Evolutionary conservation across 768 basidiomycete species (phyloP).

Genomic region (Lyophyllum shimeji): DNA sequence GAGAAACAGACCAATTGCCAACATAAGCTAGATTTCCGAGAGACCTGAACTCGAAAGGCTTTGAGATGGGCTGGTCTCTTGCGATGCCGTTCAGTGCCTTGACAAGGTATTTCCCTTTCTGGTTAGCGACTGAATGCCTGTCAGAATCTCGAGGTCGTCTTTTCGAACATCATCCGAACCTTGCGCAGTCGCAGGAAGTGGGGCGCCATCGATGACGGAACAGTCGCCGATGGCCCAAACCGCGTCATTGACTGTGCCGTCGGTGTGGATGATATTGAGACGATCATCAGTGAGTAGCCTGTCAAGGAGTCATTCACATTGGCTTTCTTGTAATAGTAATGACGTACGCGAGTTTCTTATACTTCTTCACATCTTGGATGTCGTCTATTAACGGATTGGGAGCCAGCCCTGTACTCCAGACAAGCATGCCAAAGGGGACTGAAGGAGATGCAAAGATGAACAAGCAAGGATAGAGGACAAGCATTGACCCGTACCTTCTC

Average conservation of each 20-base stretch:
- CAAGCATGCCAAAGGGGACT: slow-evolving; percentile 82
- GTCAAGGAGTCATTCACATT: background rate
- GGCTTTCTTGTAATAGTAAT: background rate
- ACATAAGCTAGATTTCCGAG: slow-evolving; percentile 79
- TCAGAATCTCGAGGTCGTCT: slow-evolving; percentile 10
- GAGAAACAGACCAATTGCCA: slow-evolving; percentile 58
- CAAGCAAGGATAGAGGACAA: background rate
- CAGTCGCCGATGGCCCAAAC: slow-evolving; percentile 87
- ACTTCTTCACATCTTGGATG: slow-evolving; percentile 59
- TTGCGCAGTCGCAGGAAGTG: slow-evolving; percentile 85
- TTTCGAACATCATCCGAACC: slow-evolving; percentile 33
- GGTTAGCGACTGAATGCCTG: slow-evolving; percentile 59
- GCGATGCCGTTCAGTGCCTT: slow-evolving; percentile 66
- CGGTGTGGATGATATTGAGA: slow-evolving; percentile 58
- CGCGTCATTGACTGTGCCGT: slow-evolving; percentile 57
- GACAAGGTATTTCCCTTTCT: slow-evolving; percentile 69
- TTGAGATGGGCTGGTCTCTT: slow-evolving; percentile 42
- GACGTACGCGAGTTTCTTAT: slow-evolving; percentile 52
- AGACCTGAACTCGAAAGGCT: slow-evolving; percentile 71
- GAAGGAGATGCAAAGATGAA: slow-evolving; percentile 1
- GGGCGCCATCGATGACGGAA: slow-evolving; percentile 51
- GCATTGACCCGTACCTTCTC: slow-evolving; percentile 4
- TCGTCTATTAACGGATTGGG: slow-evolving; percentile 76
- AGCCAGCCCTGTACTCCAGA: slow-evolving; percentile 86
- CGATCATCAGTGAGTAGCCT: slow-evolving; percentile 50